These are phyloP conservation scores for Solanum pennellii DNA, from an alignment of 257 asterid species.

Conservation along the genomic window DNA sequence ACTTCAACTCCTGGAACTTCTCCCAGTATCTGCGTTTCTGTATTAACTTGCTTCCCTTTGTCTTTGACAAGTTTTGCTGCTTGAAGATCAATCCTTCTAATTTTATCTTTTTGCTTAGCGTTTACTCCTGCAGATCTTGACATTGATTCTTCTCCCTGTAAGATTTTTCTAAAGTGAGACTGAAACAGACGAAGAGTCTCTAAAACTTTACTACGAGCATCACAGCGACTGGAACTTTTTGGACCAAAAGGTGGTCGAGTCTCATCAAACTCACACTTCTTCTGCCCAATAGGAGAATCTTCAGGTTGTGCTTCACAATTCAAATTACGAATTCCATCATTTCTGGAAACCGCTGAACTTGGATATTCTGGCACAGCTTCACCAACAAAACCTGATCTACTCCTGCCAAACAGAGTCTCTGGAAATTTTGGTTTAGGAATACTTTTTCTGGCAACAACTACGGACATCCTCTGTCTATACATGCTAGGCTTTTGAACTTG, in stretches of 20 bases:
- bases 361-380: slow-evolving; percentile 10
- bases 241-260: slow-evolving; percentile 54
- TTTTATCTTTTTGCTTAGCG: slow-evolving; percentile 3
- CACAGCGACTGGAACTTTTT: slow-evolving; percentile 32
- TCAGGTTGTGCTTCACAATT: slow-evolving; percentile 3
- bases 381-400: slow-evolving; percentile 7
- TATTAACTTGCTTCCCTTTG: slow-evolving; percentile 39
- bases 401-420: neutral
- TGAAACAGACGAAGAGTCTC: slow-evolving; percentile 59
- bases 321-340: slow-evolving; percentile 6
- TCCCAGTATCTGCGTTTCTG: slow-evolving; percentile 30
- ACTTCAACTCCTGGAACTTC: slow-evolving; percentile 51
- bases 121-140: slow-evolving; percentile 22
- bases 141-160: slow-evolving; percentile 70
- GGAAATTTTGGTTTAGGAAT: neutral
- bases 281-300: slow-evolving; percentile 11
- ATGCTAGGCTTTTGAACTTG: slow-evolving; percentile 1
- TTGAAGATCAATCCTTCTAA: slow-evolving; percentile 46
- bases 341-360: slow-evolving; percentile 6
- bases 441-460: slow-evolving; percentile 21
- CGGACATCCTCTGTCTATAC: slow-evolving; percentile 6
- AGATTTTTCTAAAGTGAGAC: slow-evolving; percentile 48
- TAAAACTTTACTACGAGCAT: slow-evolving; percentile 68
- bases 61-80: slow-evolving; percentile 37
- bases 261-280: slow-evolving; percentile 12